A percentile compares a stretch with the other conserved stretches of the same genome.
These are phyloP conservation scores for Globisporangium yorkense DNA, from an alignment of 352 stramenopile genomes.

Conservation along the genomic window DNA sequence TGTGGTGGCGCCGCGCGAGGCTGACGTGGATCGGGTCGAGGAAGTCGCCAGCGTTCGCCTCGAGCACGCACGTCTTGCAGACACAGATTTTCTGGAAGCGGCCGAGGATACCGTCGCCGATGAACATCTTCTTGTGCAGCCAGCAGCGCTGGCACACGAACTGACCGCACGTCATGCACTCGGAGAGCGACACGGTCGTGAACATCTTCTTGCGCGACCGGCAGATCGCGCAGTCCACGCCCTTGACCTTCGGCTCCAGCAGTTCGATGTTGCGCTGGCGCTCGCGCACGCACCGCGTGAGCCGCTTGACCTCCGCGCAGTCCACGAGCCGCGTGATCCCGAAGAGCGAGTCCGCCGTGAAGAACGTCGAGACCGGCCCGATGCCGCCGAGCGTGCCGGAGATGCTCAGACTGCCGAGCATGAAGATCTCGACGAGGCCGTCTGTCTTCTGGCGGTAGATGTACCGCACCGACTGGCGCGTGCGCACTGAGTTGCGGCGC, in stretches of 20 bases:
- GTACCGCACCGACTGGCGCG: slow-evolving; percentile 42
- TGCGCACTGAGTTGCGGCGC: slow-evolving; percentile 46
- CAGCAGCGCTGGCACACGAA: slow-evolving; percentile 43
- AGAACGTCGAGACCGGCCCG: slow-evolving; percentile 30
- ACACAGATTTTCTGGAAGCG: slow-evolving; percentile 37
- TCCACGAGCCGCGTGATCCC: slow-evolving; percentile 38
- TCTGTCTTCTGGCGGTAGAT: slow-evolving; percentile 51
- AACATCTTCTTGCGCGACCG: slow-evolving; percentile 29
- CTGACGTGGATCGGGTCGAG: slow-evolving; percentile 12
- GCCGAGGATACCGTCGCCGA: slow-evolving; percentile 32
- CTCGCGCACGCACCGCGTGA: slow-evolving; percentile 44
- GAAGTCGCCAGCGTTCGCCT: slow-evolving; percentile 28
- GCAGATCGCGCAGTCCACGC: slow-evolving; percentile 29
- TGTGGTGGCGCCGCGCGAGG: slow-evolving; percentile 11
- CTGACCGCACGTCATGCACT: slow-evolving; percentile 40
- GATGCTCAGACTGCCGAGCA: slow-evolving; percentile 48
- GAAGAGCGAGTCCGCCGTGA: slow-evolving; percentile 37
- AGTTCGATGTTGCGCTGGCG: slow-evolving; percentile 29
- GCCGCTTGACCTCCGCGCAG: slow-evolving; percentile 42
- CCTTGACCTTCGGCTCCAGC: slow-evolving; percentile 12
- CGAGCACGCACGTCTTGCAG: slow-evolving; percentile 33
- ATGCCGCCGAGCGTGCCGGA: slow-evolving; percentile 28
- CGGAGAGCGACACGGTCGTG: slow-evolving; percentile 21
- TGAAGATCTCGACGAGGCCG: slow-evolving; percentile 53
- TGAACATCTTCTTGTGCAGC: slow-evolving; percentile 36